Percentiles rank a stretch among this genome's conserved stretches.
Evolutionary conservation across 441 rosid species (phyloP).

Genomic region (Mallotus repandus): DNA sequence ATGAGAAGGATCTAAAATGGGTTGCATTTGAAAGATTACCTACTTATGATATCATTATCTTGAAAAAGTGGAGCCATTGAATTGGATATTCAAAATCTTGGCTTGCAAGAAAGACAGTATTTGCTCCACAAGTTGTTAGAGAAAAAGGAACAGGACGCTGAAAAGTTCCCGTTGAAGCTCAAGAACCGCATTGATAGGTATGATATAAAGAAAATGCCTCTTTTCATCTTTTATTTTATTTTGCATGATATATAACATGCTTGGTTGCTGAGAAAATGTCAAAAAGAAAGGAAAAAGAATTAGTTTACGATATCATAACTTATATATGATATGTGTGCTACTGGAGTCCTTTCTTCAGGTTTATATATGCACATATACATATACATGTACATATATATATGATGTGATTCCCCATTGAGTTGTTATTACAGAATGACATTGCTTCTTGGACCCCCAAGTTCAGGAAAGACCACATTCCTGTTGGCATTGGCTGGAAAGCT

Average conservation of each 20-base stretch:
- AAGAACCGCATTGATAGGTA: conserved; percentile 32
- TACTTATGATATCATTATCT: conserved; percentile 39
- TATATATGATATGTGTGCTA: too few species aligned
- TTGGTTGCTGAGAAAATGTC: too few species aligned
- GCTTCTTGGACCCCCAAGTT: too few species aligned
- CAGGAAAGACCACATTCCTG: too few species aligned
- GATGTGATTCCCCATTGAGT: too few species aligned
- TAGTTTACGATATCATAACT: too few species aligned
- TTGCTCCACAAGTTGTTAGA: conserved; percentile 50
- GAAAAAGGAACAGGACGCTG: conserved; percentile 58
- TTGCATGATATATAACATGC: conserved; percentile 4
- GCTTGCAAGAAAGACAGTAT: conserved; percentile 28
- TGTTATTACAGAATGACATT: too few species aligned
- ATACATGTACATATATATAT: too few species aligned
- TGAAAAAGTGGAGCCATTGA: conserved; percentile 34
- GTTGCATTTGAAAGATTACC: conserved; percentile 65
- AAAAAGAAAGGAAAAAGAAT: background rate
- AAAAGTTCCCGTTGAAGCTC: conserved; percentile 60
- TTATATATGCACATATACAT: too few species aligned
- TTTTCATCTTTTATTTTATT: background rate
- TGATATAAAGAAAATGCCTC: background rate
- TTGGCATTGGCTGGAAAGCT: too few species aligned
- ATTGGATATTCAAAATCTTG: conserved; percentile 45
- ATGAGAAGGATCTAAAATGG: conserved; percentile 71
- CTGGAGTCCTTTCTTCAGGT: too few species aligned